Evolutionary conservation across 768 basidiomycete genomes (phyloP).

Genomic region (Lactarius sp.): DNA sequence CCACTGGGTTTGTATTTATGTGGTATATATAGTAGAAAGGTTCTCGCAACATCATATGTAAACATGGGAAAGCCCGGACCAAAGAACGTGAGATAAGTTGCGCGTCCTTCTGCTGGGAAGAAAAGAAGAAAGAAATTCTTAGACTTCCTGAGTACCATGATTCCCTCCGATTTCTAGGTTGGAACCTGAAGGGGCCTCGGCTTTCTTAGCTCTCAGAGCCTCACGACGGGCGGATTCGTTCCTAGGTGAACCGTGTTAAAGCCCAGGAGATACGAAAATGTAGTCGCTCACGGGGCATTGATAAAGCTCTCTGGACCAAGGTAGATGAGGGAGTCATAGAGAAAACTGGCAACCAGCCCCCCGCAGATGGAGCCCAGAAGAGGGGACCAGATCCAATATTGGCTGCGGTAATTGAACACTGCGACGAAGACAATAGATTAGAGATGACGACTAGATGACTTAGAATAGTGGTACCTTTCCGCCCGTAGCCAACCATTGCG

Average conservation of each 20-base stretch:
- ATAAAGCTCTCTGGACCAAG: constrained; percentile 50
- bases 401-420: too few species aligned
- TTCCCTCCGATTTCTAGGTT: neutral
- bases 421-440: neutral
- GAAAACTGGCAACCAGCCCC: constrained; percentile 45
- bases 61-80: too few species aligned
- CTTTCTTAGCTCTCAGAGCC: neutral
- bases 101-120: neutral
- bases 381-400: too few species aligned
- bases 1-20: too few species aligned
- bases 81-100: too few species aligned
- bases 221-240: constrained; percentile 8
- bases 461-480: neutral
- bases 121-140: neutral
- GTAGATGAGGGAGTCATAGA: constrained; percentile 58
- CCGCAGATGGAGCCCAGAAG: constrained; percentile 46
- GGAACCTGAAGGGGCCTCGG: constrained; percentile 4
- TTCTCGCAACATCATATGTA: too few species aligned
- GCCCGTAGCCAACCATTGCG: too few species aligned
- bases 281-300: constrained; percentile 46
- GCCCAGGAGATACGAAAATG: neutral
- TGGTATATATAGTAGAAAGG: too few species aligned
- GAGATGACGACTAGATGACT: neutral
- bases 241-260: neutral
- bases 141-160: neutral